Base-by-base conservation (phyloP, 1,284 basidiomycete genomes). In the Afroboletus lepidellus region DNA sequence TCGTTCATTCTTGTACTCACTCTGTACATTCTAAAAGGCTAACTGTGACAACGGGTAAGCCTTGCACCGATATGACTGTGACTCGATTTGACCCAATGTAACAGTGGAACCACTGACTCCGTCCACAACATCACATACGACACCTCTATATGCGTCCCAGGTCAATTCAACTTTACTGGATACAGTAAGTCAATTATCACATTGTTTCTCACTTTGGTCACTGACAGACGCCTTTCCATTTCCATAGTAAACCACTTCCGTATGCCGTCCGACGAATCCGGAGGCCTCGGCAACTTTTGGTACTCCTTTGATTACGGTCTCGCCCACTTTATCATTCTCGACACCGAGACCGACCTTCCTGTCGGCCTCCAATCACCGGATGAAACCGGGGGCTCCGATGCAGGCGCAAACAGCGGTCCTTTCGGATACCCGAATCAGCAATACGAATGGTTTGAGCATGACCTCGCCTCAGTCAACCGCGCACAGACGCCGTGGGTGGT, bases 231-330 rank as follows among this genome's bases (percentile, higher is more conserved):
- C 2, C 8, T 39, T 36, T 41, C 16, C 9, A 32, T n/a, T n/a
- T 3, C 1, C n/a, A 27, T 30, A 68, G 64, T 63, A 23, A 65
- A 61, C 30, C 64, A 66, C 41, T 68, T 61, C 44, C 48, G 48
- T 16, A 65, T 69, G 63, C 66, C 66, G 11, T 65, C 66, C 3
- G 48, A 54, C 0, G 66, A 61, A 44, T 67, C 64, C 1, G 62
- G 62, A 3, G 57, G 63, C 4, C 32, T 62, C 21, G 46, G 64
- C n/a, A 67, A 65, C 34, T 67, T 69, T 21, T 69, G 64, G 64
- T 69, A 65, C 49, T 65, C 64, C 8, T 65, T 65, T 16, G 56
- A 65, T 46, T 62, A 69, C n/a, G 63, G 64, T 29, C 62, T 69
- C 18, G 60, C 58, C 8, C 64, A 65, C 44, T 65, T 65, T 13